Conservation (phyloP, 2,329 filamentous ascomycete genomes). For the Didymella segeticola region DNA sequence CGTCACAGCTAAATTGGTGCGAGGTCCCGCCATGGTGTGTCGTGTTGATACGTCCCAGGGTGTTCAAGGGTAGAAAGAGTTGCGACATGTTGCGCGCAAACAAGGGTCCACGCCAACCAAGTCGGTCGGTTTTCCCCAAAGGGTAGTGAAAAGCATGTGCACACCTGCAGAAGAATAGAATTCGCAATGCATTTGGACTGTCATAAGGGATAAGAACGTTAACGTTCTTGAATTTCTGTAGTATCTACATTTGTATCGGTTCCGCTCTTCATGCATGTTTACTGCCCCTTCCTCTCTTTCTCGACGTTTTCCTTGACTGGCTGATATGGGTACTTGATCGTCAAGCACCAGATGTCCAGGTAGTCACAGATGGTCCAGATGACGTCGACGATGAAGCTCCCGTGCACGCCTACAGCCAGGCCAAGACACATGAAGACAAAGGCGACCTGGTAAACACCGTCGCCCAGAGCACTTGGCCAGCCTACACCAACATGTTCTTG, state of each 20-base stretch:
- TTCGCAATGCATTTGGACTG: neutral
- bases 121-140: neutral
- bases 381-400: conserved; percentile 95
- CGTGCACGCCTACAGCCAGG: conserved; percentile 86
- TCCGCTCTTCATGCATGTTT: neutral
- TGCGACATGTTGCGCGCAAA: neutral
- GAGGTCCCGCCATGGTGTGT: conserved; percentile 31
- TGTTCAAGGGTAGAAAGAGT: neutral
- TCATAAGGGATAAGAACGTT: neutral
- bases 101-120: neutral
- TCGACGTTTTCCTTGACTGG: conserved; percentile 46
- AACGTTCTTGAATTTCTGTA: neutral
- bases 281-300: conserved; percentile 36
- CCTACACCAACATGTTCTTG: conserved; percentile 56
- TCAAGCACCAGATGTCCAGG: conserved; percentile 97
- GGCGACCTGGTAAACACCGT: conserved; percentile 84
- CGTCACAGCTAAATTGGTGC: conserved; percentile 40
- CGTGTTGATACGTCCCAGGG: neutral
- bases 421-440: conserved; percentile 91
- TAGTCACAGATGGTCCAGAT: conserved; percentile 98
- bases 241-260: neutral
- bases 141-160: neutral
- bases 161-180: neutral
- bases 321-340: conserved; percentile 82
- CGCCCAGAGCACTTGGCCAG: conserved; percentile 52